Percentiles rank a stretch among this genome's conserved stretches.
Evolutionary conservation across 163 green algal genomes (phyloP).

Genomic region (Coccomyxa subellipsoidea): DNA sequence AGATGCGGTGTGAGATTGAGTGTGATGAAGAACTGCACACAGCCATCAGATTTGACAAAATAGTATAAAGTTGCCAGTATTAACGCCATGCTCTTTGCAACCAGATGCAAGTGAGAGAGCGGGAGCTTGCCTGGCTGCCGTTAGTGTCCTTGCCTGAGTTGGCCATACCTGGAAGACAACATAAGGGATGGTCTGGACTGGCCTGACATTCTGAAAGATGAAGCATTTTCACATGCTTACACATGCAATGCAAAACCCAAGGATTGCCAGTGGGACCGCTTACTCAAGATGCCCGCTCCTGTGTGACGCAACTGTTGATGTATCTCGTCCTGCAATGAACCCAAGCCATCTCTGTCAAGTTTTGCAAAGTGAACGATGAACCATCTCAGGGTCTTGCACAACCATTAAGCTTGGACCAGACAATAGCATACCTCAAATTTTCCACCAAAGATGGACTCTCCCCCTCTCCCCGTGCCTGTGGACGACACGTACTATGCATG

Average conservation of each 20-base stretch:
- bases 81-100: too few relatives aligned
- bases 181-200: too few relatives aligned
- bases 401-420: background rate
- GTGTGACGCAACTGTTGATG: constrained; percentile 54
- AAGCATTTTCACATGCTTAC: too few relatives aligned
- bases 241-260: too few relatives aligned
- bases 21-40: constrained; percentile 86
- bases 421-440: constrained; percentile 46
- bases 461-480: constrained; percentile 78
- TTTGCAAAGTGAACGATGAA: background rate
- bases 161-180: constrained; percentile 46
- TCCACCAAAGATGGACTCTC: constrained; percentile 80
- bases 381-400: background rate
- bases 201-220: too few relatives aligned
- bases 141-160: constrained; percentile 91
- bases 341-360: background rate
- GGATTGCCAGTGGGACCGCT: too few relatives aligned
- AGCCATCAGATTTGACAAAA: background rate
- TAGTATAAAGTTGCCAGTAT: too few relatives aligned
- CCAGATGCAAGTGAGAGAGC: background rate
- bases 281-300: constrained; percentile 42
- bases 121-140: constrained; percentile 62
- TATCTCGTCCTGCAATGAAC: constrained; percentile 39
- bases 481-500: background rate
- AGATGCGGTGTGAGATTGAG: constrained; percentile 79